Conservation (phyloP, 257 asterid species). For the Solanum chaucha region DNA sequence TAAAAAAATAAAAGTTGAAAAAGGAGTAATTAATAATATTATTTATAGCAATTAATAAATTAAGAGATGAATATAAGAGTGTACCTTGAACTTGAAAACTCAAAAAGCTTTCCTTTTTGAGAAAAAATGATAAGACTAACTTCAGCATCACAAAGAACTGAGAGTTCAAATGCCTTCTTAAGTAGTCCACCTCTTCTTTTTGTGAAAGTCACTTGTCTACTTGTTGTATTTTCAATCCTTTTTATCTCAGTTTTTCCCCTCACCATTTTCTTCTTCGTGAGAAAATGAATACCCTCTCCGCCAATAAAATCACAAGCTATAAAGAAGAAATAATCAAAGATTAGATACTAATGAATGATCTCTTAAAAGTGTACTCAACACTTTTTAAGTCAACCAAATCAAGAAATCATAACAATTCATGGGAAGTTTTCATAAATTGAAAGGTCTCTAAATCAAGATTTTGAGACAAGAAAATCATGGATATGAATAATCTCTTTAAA, state of each 20-base stretch:
- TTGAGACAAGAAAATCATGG: not conserved
- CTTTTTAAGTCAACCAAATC: not conserved
- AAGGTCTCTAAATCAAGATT: not conserved
- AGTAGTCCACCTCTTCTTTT: not conserved
- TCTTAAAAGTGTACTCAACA: not conserved
- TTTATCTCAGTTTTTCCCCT: not conserved
- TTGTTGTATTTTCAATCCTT: not conserved
- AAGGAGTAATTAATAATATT: not conserved
- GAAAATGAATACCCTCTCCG: no score
- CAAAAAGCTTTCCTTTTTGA: not conserved
- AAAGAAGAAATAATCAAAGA: not conserved
- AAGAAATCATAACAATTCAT: not conserved
- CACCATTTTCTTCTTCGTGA: not conserved
- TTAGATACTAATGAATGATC: not conserved
- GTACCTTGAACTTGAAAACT: conserved; percentile 1
- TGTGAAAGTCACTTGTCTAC: not conserved
- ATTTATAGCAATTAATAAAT: not conserved
- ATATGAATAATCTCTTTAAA: not conserved
- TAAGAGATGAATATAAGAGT: not conserved
- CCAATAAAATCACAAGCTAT: not conserved
- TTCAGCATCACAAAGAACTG: conserved; percentile 1
- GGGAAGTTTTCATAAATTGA: not conserved
- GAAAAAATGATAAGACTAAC: not conserved
- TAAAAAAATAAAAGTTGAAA: not conserved
- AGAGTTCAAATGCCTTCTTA: not conserved